Evolutionary conservation across 2,329 filamentous ascomycete genomes (phyloP), one percentile per base, ranked within the genome.

Genomic region (Pyrenophora teres): DNA sequence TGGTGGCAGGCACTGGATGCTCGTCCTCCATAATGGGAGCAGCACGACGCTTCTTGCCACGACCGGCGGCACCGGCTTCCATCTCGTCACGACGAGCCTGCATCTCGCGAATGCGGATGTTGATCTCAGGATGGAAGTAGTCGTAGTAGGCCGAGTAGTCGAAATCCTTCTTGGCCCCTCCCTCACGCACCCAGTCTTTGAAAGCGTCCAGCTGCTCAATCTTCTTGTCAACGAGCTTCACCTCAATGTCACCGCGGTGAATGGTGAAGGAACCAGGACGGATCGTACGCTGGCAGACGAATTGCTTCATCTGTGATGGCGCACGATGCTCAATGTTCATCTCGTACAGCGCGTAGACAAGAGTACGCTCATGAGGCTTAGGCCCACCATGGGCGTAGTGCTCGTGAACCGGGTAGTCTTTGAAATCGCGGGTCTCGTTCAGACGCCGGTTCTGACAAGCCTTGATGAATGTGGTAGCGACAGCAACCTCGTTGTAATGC

Each of bases 401-500:
- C 25, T 31, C 36, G 41, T 66, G 68, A 9, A 50, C 16, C n/a
- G 71, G 71, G 32, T 74, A 74, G 37, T 67, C 45, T 4, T 33
- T 16, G 48, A 73, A 73, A 15, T 62, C 52, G 3, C 56, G 46
- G 4, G 58, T 58, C 3, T 52, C 21, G 7, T 57, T 56, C 32
- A 67, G 52, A 19, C 56, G 52, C 18, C 52, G 51, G 19, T 52
- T 50, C 3, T 46, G 40, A 40, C 63, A 64, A 6, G 58, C 57
- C n/a, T 66, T 59, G 32, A 74, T 53, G 23, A 74, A 74, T 8
- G 56, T 55, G 21, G 63, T 55, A 23, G 69, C 67, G 23, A 70
- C 50, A 9, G 38, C 45, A 12, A 53, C 59, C 39, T 72, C 66
- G n/a, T 61, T 19, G n/a, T 44, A 16, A 41, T 58, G 53, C 13